phyloP scores from a whole-genome alignment of 202 grass and related monocot species.

The Elaeis oleifera region DNA sequence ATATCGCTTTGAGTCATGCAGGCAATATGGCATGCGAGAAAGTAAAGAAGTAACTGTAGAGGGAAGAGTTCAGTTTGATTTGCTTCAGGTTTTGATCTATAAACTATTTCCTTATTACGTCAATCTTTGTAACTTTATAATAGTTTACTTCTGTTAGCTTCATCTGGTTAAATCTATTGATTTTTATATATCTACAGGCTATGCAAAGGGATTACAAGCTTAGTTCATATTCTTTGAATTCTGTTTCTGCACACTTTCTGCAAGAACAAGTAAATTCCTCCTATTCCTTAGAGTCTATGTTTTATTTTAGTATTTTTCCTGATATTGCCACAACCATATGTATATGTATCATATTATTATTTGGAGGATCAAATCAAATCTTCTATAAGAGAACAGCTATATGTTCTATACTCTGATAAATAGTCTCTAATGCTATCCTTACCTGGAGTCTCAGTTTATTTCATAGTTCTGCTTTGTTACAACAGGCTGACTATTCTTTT shows the following conservation, averaged over 20 bases:
- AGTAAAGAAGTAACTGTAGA: slow-evolving; percentile 97
- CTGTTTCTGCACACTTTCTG: slow-evolving; percentile 95
- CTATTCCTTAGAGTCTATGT: no score
- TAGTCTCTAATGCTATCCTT: neutral
- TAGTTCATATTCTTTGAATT: slow-evolving; percentile 98
- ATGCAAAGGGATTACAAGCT: slow-evolving; percentile 97
- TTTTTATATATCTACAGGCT: slow-evolving; percentile 45
- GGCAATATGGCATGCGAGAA: slow-evolving; percentile 91
- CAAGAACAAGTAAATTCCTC: slow-evolving; percentile 74
- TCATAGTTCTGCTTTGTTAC: no score
- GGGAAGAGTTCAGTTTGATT: slow-evolving; percentile 97
- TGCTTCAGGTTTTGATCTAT: slow-evolving; percentile 69
- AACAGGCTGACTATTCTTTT: no score
- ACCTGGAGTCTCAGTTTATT: no score
- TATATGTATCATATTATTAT: no score
- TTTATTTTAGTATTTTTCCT: no score
- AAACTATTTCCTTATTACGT: slow-evolving; percentile 3
- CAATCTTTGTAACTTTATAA: slow-evolving; percentile 9
- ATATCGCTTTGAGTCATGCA: slow-evolving; percentile 30
- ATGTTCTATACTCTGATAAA: no score
- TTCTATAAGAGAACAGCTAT: no score
- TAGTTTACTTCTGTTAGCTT: slow-evolving; percentile 24
- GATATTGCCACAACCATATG: no score
- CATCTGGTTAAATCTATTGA: neutral
- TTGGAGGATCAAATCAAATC: no score